A percentile compares a stretch with the other conserved stretches of the same genome.
Evolutionary conservation across 768 basidiomycete species (phyloP).

Genomic region (Pholiota molesta): DNA sequence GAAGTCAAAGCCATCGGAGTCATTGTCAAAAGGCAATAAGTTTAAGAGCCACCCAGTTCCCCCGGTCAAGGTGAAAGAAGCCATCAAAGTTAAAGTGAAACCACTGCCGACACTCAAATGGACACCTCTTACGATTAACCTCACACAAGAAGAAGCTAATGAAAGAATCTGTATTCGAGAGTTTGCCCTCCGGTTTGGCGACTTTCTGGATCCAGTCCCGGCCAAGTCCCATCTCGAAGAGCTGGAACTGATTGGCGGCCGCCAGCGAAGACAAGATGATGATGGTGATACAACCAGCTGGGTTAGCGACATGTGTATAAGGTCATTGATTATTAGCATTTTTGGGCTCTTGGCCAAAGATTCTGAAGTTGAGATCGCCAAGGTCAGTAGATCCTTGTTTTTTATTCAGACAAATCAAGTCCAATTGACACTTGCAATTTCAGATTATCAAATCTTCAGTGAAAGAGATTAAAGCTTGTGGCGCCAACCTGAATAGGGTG

Average conservation of each 20-base stretch:
- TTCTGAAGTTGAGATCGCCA: slow-evolving; percentile 38
- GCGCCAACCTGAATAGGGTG: slow-evolving; percentile 62
- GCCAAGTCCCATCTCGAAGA: slow-evolving; percentile 59
- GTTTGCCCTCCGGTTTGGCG: slow-evolving; percentile 67
- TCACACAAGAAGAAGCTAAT: slow-evolving; percentile 52
- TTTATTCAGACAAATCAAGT: background rate
- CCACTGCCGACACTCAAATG: slow-evolving; percentile 54
- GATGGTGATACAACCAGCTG: slow-evolving; percentile 51
- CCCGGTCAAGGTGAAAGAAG: slow-evolving; percentile 4
- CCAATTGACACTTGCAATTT: slow-evolving; percentile 10
- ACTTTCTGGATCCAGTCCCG: slow-evolving; percentile 45
- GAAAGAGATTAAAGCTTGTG: slow-evolving; percentile 54
- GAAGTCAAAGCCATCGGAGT: slow-evolving; percentile 20
- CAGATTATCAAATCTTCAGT: slow-evolving; percentile 48
- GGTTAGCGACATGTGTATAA: slow-evolving; percentile 69
- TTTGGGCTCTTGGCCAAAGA: slow-evolving; percentile 55
- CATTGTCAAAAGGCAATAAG: background rate
- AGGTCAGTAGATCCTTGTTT: slow-evolving; percentile 29
- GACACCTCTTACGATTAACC: slow-evolving; percentile 47
- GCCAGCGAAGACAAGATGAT: slow-evolving; percentile 32
- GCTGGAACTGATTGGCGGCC: slow-evolving; percentile 57
- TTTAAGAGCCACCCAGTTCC: background rate
- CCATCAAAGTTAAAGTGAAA: slow-evolving; percentile 2
- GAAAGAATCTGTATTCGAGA: slow-evolving; percentile 75
- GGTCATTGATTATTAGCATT: slow-evolving; percentile 63